Evolutionary conservation across 2,329 filamentous ascomycete genomes (phyloP), one percentile per base, ranked within the genome.

Genomic region (Dactylellina parvicollis): DNA sequence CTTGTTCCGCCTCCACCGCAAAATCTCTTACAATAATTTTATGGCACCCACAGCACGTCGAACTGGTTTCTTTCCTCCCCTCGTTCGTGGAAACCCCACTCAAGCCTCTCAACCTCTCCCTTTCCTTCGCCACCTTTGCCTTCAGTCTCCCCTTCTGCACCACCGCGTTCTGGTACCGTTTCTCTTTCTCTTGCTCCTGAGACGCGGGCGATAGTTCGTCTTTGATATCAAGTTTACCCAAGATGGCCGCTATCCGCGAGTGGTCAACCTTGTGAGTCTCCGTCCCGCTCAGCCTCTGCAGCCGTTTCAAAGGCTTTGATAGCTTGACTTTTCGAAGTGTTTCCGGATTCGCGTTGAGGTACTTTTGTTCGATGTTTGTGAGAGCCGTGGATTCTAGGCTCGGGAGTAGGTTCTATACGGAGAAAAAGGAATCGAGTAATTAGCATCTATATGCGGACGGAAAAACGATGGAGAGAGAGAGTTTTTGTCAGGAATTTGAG

Each of bases 361-460:
- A 71, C 24, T 64, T 71, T 38, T 64, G 49, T 40, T 71, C 66
- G 34, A 71, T 62, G 28, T 57, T 71, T 56, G 66, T 64, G 24
- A 71, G 57, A 2, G 66, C 66, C 2, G 66, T 56, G 18, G 66
- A 71, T 59, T 71, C 57, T 20, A 71, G 36, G 1, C 57, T 47
- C 42, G 66, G 57, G 12, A 71, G 44, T 14, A 71, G 46, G 16
- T 71, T 71, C 66, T 71, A 32, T 14, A 24, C 10, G 9, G 46
- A 10, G 12, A 14, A 28, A 42, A 36, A 26, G 24, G 1, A n/a
- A 9, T 42, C 8, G 32, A 50, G 50, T 49, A 28, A n/a, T n/a
- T n/a, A n/a, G n/a, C n/a, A n/a, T n/a, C n/a, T n/a, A n/a, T n/a
- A n/a, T n/a, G n/a, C n/a, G n/a, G n/a, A n/a, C n/a, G n/a, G n/a